Conservation (phyloP, 2,329 filamentous ascomycete species). For the Thelonectria olida region DNA sequence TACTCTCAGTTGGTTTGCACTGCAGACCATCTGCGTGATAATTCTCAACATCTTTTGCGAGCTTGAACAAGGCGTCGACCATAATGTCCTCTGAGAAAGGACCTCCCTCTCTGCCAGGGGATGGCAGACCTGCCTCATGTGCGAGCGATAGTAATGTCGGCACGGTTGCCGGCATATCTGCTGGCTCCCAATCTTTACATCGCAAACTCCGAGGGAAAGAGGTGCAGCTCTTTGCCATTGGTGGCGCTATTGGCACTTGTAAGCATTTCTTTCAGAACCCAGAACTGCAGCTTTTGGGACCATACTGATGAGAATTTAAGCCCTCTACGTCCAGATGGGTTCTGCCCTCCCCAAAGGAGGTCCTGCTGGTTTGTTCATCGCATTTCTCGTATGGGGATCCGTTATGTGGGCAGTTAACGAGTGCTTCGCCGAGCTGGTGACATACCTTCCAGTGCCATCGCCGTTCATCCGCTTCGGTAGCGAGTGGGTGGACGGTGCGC, state of each 20-base stretch:
- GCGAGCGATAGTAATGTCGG: background rate
- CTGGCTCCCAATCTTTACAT: conserved; percentile 15
- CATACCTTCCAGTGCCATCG: conserved; percentile 10
- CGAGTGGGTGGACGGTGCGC: conserved; percentile 19
- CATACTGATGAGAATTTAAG: background rate
- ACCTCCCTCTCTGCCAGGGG: background rate
- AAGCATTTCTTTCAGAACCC: background rate
- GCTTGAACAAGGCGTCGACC: background rate
- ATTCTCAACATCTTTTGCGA: background rate
- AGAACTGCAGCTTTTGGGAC: background rate
- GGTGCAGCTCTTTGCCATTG: conserved; percentile 22
- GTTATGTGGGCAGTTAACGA: conserved; percentile 21
- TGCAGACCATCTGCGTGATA: background rate
- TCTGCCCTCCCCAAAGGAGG: conserved; percentile 20
- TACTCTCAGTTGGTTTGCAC: background rate
- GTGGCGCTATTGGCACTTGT: conserved; percentile 22
- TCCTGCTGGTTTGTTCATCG: conserved; percentile 18
- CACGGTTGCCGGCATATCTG: background rate
- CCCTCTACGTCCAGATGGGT: conserved; percentile 21
- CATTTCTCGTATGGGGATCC: conserved; percentile 8
- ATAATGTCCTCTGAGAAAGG: background rate
- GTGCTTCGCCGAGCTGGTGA: conserved; percentile 22
- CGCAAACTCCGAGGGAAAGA: conserved; percentile 19
- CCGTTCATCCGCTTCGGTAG: conserved; percentile 18
- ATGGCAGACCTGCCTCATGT: background rate